Percentiles rank a stretch among this genome's conserved stretches.
phyloP scores from a whole-genome alignment of 352 stramenopile species.

The Phytophthora europaea region DNA sequence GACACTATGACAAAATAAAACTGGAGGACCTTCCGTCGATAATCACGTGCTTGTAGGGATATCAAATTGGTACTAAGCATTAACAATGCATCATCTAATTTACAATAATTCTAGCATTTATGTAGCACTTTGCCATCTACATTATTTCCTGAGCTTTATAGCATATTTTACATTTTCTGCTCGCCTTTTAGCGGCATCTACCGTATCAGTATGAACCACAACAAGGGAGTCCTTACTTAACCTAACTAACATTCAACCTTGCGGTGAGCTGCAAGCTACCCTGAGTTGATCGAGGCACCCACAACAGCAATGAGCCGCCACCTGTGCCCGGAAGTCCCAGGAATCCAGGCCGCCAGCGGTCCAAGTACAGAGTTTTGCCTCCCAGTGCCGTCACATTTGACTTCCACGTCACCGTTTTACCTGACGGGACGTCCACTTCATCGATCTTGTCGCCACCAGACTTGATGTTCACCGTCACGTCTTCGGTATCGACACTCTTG shows the following conservation, averaged over 20 bases:
- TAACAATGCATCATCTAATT: background rate
- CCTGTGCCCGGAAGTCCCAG: conserved; percentile 38
- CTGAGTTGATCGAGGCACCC: conserved; percentile 31
- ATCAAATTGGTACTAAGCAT: no score
- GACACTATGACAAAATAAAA: no score
- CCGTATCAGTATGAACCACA: background rate
- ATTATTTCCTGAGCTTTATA: conserved; percentile 1
- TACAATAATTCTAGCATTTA: background rate
- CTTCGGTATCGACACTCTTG: conserved; percentile 33
- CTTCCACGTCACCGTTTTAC: conserved; percentile 34
- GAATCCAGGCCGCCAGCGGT: conserved; percentile 46
- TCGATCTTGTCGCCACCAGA: conserved; percentile 39
- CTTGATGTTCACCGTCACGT: conserved; percentile 46
- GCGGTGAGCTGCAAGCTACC: conserved; percentile 28
- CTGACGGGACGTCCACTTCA: conserved; percentile 32
- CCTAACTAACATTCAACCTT: conserved; percentile 30
- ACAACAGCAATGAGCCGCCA: conserved; percentile 42
- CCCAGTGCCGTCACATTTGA: conserved; percentile 32
- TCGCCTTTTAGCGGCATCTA: background rate
- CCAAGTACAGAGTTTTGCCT: conserved; percentile 50
- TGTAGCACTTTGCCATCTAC: background rate
- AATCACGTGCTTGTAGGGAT: no score
- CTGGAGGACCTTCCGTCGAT: no score
- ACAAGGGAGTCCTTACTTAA: background rate
- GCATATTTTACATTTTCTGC: conserved; percentile 1